Base-by-base conservation (phyloP, 2,329 filamentous ascomycete species). In the Microdochium nivale region DNA sequence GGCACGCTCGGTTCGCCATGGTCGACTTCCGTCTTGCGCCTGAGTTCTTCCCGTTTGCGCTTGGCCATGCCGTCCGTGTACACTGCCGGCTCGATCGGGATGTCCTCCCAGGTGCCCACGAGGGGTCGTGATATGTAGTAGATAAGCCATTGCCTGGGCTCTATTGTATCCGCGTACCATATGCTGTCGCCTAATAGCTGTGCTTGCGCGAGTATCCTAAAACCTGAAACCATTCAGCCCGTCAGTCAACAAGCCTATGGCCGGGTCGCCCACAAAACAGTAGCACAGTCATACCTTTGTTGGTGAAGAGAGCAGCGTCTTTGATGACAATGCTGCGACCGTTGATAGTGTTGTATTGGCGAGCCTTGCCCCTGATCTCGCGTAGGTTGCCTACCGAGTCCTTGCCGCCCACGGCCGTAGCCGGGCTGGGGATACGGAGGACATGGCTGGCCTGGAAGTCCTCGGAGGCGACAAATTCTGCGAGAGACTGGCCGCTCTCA, bases 391-490 rank as follows among this genome's bases (percentile, higher is more conserved):
- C 77, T 14, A 70, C 67, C 19, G 63, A 67, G 59, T 84, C 81
- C 70, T 83, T 84, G 53, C 71, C 77, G 24, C 71, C 68, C 56
- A 70, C 70, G 54, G 69, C 68, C 52, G 70, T 70, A 53, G 76
- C 70, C 53, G 73, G 73, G 46, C 68, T 62, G 43, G 89, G 86
- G 59, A 96, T 84, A 61, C 91, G 89, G 65, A 99, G 78, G 53
- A 97, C 90, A 87, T 99, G 94, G 75, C 94, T 97, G 56, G 85
- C 90, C 53, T 99, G 80, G 68, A 99, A 97, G 62, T 99, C 94
- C 67, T 99, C 94, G 52, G 88, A 90, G 55, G 83, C 81, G 63
- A 92, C 85, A 59, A 95, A 80, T 66, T 97, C 92, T 60, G 83
- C 76, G 69, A 90, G 87, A 53, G 80, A 75, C 58, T 82, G 77